Evolutionary conservation across 495 filamentous ascomycete species (phyloP).

Genomic region (Podospora tetraspora): DNA sequence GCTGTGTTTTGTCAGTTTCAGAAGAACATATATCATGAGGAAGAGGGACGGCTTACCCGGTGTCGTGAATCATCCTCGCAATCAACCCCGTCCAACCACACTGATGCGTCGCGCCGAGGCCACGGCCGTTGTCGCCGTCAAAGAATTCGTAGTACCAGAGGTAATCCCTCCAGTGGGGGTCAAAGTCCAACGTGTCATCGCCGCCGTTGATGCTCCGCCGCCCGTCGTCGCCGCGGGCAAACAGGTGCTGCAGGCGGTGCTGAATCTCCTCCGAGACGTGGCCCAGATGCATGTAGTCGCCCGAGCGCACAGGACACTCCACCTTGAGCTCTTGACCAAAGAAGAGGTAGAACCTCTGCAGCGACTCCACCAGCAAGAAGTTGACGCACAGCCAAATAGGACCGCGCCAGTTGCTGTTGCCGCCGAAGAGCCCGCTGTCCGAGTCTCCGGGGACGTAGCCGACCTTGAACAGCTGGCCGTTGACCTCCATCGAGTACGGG

Average conservation of each 20-base stretch:
- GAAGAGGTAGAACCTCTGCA: constrained; percentile 91
- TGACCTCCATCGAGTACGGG: constrained; percentile 93
- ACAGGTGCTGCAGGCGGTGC: constrained; percentile 88
- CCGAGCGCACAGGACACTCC: constrained; percentile 90
- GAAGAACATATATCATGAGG: neutral
- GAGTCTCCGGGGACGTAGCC: constrained; percentile 91
- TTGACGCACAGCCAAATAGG: constrained; percentile 97
- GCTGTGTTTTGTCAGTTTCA: constrained; percentile 33
- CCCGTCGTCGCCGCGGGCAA: constrained; percentile 75
- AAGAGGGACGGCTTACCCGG: constrained; percentile 56
- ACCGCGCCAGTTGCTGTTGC: constrained; percentile 94
- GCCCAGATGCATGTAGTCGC: constrained; percentile 91
- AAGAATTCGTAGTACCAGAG: constrained; percentile 98
- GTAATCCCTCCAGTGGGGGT: constrained; percentile 87
- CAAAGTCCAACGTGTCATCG: constrained; percentile 78
- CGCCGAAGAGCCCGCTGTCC: constrained; percentile 87
- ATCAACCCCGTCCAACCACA: constrained; percentile 97
- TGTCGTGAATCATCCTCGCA: constrained; percentile 95
- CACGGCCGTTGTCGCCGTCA: constrained; percentile 84
- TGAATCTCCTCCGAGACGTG: constrained; percentile 96
- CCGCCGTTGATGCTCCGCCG: constrained; percentile 78
- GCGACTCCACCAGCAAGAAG: constrained; percentile 86
- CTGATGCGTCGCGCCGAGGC: constrained; percentile 88
- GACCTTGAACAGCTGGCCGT: constrained; percentile 83
- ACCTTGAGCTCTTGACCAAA: constrained; percentile 83